Conservation (phyloP, 345 rosid species). For the Reutealis trisperma region DNA sequence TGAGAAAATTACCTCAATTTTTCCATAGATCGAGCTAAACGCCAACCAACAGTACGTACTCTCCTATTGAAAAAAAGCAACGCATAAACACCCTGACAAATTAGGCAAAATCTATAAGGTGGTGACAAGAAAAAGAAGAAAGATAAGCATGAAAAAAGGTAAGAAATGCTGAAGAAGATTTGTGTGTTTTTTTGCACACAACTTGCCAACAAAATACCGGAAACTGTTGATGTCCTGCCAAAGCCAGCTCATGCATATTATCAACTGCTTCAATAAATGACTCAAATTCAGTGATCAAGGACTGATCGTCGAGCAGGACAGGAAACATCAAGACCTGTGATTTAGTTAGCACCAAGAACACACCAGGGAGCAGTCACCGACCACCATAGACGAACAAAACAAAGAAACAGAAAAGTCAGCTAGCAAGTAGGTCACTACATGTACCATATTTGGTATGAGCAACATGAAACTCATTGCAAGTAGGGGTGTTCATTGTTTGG, state of each 20-base stretch:
- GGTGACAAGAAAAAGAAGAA: constrained; percentile 9
- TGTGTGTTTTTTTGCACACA: background rate
- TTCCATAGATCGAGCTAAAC: constrained; percentile 86
- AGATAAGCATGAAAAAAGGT: background rate
- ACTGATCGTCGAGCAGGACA: constrained; percentile 70
- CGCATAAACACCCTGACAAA: constrained; percentile 80
- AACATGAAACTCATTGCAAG: background rate
- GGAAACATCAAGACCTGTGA: constrained; percentile 97
- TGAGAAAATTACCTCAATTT: constrained; percentile 69
- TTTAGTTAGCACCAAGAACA: constrained; percentile 10
- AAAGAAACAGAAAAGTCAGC: background rate
- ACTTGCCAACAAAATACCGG: constrained; percentile 56
- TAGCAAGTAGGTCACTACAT: background rate
- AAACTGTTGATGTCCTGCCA: constrained; percentile 86
- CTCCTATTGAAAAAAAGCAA: constrained; percentile 88
- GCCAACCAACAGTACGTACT: constrained; percentile 79
- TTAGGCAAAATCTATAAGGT: constrained; percentile 23
- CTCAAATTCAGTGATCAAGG: constrained; percentile 76
- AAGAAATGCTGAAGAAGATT: background rate
- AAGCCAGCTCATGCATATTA: constrained; percentile 85
- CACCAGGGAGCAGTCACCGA: background rate
- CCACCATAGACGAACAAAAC: background rate
- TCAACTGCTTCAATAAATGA: constrained; percentile 85
- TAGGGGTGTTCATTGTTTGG: too few species aligned
- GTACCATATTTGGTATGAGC: background rate